phyloP scores from a whole-genome alignment of 2,329 filamentous ascomycete species.

The Sclerotinia sclerotiorum region DNA sequence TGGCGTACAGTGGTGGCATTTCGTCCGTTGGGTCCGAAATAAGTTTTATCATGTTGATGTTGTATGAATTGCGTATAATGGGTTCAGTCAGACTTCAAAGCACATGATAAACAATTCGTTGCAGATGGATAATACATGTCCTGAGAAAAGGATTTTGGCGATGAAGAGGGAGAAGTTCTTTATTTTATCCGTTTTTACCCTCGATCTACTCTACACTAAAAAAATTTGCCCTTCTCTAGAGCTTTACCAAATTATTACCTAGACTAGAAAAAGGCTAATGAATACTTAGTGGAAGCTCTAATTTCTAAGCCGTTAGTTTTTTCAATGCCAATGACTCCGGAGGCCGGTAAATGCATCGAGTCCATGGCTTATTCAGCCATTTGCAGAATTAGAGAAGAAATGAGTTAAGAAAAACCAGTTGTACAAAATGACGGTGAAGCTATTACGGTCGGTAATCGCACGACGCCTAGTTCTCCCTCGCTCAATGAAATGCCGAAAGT shows the following conservation, averaged over 20 bases:
- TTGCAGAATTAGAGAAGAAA: neutral
- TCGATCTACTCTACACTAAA: neutral
- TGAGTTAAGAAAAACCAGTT: neutral
- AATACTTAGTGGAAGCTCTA: neutral
- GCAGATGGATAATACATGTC: neutral
- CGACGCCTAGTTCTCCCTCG: neutral
- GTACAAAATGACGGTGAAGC: conserved; percentile 17
- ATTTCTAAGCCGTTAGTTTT: neutral
- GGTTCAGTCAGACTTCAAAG: neutral
- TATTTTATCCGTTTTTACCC: too few relatives aligned
- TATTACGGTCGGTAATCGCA: neutral
- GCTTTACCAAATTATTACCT: neutral
- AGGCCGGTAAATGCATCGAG: neutral
- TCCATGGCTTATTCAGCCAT: neutral
- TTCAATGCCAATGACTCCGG: neutral
- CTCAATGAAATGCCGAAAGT: conserved; percentile 6
- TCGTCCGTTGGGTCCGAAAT: neutral
- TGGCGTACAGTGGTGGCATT: neutral
- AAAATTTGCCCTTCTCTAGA: neutral
- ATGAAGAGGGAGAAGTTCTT: neutral
- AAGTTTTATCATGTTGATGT: neutral
- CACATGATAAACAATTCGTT: neutral
- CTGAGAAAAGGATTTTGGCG: neutral
- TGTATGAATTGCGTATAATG: neutral
- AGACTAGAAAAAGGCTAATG: neutral